These are phyloP conservation scores for Brettanomyces bruxellensis DNA, from an alignment of 805 yeast genomes.

Conservation along the genomic window DNA sequence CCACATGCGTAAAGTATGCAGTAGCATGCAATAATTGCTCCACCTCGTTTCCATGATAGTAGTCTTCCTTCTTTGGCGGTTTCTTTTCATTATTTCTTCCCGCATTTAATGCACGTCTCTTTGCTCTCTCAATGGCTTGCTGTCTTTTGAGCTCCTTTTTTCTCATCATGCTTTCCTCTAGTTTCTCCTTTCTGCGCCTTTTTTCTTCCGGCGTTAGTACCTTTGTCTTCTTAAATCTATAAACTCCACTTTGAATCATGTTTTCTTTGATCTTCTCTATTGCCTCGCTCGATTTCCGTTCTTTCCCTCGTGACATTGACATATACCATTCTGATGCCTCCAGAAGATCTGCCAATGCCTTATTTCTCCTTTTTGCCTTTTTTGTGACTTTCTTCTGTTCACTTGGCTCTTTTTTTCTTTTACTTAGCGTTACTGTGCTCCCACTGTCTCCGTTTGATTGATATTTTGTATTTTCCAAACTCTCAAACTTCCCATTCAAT, in stretches of 20 bases:
- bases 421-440: too few relatives aligned
- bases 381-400: too few relatives aligned
- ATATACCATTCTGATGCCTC: slow-evolving; percentile 23
- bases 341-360: slow-evolving; percentile 8
- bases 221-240: neutral
- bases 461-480: too few relatives aligned
- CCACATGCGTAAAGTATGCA: slow-evolving; percentile 16
- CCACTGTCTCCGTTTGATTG: too few relatives aligned
- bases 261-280: slow-evolving; percentile 7
- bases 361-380: too few relatives aligned
- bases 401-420: too few relatives aligned
- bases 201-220: slow-evolving; percentile 1
- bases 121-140: neutral
- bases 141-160: slow-evolving; percentile 1
- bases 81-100: neutral
- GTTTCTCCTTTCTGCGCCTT: neutral
- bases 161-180: slow-evolving; percentile 2
- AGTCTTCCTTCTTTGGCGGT: slow-evolving; percentile 2
- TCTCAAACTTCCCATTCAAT: too few relatives aligned
- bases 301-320: slow-evolving; percentile 4
- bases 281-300: slow-evolving; percentile 9
- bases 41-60: slow-evolving; percentile 13
- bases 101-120: slow-evolving; percentile 1
- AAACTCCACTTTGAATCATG: slow-evolving; percentile 1
- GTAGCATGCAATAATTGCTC: slow-evolving; percentile 18